Evolutionary conservation across 768 basidiomycete genomes (phyloP).

Genomic region (Cubamyces sp.): DNA sequence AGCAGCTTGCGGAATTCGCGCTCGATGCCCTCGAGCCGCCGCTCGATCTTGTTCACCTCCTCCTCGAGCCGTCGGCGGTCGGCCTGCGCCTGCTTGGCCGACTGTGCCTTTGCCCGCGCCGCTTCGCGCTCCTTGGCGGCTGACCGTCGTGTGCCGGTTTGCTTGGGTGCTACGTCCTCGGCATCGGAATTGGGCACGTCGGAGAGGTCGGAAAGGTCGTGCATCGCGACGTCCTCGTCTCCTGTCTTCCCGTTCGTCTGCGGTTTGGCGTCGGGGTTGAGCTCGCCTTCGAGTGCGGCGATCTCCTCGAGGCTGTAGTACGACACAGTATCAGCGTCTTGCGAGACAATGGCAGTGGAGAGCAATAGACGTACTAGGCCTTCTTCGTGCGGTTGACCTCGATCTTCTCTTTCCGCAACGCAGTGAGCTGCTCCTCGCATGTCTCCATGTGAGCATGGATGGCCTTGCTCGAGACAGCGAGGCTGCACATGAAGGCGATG

Average conservation of each 20-base stretch:
- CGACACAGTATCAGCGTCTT: neutral
- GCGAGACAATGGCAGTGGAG: too few relatives aligned
- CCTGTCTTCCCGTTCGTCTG: conserved; percentile 33
- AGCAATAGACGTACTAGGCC: conserved; percentile 63
- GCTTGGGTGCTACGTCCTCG: conserved; percentile 56
- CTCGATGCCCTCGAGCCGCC: conserved; percentile 84
- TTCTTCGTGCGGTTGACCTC: conserved; percentile 92
- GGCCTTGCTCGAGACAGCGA: conserved; percentile 88
- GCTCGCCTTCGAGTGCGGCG: conserved; percentile 60
- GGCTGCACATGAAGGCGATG: conserved; percentile 85
- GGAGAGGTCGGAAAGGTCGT: conserved; percentile 74
- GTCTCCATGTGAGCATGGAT: conserved; percentile 90
- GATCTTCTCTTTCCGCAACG: conserved; percentile 92
- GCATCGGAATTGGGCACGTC: conserved; percentile 67
- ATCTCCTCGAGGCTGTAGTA: conserved; percentile 71
- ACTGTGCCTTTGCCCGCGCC: conserved; percentile 76
- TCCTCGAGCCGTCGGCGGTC: conserved; percentile 87
- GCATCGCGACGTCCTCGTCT: conserved; percentile 61
- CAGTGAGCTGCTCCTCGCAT: conserved; percentile 88
- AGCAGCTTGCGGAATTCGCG: conserved; percentile 92
- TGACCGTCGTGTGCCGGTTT: conserved; percentile 50
- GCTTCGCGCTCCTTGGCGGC: conserved; percentile 81
- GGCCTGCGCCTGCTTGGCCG: conserved; percentile 78
- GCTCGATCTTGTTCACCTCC: conserved; percentile 82
- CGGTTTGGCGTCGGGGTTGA: conserved; percentile 36